Conservation (phyloP, 164 flowering plant species). For the Macadamia integrifolia region DNA sequence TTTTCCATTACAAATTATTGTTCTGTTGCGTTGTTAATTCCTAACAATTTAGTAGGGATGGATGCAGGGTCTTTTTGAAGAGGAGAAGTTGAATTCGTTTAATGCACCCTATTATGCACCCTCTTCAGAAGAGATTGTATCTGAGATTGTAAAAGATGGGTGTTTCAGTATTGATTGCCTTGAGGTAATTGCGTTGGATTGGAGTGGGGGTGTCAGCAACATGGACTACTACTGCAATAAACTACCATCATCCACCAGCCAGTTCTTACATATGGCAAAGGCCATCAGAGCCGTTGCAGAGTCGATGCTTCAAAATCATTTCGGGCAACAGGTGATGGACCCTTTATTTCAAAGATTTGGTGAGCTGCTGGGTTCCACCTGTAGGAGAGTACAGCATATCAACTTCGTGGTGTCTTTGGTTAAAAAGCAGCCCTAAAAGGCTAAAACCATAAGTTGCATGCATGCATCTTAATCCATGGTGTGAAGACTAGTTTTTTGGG, state of each 20-base stretch:
- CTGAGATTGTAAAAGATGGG: conserved; percentile 15
- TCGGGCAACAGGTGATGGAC: conserved; percentile 14
- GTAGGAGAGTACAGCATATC: conserved; percentile 12
- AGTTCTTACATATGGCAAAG: conserved; percentile 1
- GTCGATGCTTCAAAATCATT: conserved; percentile 16
- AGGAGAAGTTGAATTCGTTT: conserved; percentile 16
- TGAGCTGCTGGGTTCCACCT: background rate
- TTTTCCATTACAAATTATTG: too few relatives aligned
- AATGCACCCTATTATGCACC: conserved; percentile 19
- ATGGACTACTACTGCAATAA: background rate
- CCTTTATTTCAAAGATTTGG: conserved; percentile 11
- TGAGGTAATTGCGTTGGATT: background rate
- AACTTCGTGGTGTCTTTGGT: conserved; percentile 9
- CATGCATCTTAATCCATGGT: too few relatives aligned
- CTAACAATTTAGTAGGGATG: too few relatives aligned
- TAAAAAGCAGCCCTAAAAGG: background rate
- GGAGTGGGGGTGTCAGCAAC: conserved; percentile 1
- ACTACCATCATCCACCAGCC: background rate
- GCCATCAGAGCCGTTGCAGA: conserved; percentile 16
- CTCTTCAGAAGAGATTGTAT: conserved; percentile 10
- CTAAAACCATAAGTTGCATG: too few relatives aligned
- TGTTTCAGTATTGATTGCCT: conserved; percentile 12
- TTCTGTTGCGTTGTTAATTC: too few relatives aligned
- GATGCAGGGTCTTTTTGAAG: conserved; percentile 12
- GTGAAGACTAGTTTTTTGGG: too few relatives aligned